These are phyloP conservation scores for Solanum microdontum DNA, from an alignment of 257 asterid genomes.

Conservation along the genomic window DNA sequence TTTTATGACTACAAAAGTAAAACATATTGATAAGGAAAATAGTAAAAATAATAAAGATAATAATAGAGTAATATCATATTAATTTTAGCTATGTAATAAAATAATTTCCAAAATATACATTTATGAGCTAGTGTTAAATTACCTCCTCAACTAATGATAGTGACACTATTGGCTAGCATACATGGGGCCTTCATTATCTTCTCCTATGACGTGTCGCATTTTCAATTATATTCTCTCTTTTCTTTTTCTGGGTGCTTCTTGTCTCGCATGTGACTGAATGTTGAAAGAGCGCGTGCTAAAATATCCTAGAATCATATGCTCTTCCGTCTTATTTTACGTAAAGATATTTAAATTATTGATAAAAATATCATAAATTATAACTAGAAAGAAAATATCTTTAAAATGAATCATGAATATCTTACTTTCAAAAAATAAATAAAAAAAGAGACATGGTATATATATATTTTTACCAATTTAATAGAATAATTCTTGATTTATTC, in stretches of 20 bases:
- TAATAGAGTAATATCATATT: background rate
- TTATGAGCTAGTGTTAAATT: background rate
- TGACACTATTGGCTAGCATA: constrained; percentile 5
- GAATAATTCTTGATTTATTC: background rate
- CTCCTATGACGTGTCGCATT: background rate
- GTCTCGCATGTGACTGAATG: background rate
- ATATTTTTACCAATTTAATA: too few species aligned
- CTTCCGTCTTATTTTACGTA: background rate
- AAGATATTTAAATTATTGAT: background rate
- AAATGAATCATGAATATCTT: background rate
- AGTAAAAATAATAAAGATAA: background rate
- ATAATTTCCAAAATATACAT: background rate
- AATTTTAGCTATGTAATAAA: background rate
- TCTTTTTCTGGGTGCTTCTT: background rate
- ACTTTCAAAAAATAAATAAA: too few species aligned
- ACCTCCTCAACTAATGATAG: background rate
- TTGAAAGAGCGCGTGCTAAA: background rate
- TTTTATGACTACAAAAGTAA: background rate
- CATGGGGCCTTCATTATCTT: background rate
- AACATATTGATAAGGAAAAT: background rate
- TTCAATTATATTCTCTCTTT: background rate
- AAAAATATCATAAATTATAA: background rate
- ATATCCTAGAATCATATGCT: background rate
- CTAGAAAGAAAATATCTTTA: background rate
- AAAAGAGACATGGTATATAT: too few species aligned